phyloP scores from a whole-genome alignment of 306 rosid genomes.

The Medicago ruthenica region DNA sequence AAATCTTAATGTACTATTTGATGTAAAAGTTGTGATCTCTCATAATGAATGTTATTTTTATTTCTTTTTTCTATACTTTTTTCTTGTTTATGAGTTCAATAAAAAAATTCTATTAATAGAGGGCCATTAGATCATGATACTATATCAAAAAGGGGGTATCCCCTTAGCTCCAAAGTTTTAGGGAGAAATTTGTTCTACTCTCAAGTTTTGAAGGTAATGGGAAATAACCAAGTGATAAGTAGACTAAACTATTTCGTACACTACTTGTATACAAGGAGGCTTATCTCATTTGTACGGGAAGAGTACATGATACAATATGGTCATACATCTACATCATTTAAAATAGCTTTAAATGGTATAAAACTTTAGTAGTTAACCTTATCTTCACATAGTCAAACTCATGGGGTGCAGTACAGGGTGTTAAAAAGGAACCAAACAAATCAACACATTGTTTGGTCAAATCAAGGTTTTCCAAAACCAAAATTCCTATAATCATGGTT shows the following conservation, averaged over 20 bases:
- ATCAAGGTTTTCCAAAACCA: conserved; percentile 6
- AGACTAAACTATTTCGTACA: not conserved
- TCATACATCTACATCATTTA: conserved; percentile 1
- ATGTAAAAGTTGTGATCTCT: too few species aligned
- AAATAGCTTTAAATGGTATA: not conserved
- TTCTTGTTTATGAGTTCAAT: too few species aligned
- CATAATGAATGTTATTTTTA: too few species aligned
- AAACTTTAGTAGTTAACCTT: not conserved
- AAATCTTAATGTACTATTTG: too few species aligned
- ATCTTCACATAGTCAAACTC: not conserved
- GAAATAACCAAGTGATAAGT: not conserved
- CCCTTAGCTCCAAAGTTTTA: not conserved
- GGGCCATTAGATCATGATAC: not conserved
- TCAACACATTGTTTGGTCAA: conserved; percentile 15
- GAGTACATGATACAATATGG: not conserved
- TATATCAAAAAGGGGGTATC: not conserved
- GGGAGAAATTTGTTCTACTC: not conserved
- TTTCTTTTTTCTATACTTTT: too few species aligned
- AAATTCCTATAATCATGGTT: too few species aligned
- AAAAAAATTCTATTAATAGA: not conserved
- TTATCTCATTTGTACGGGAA: not conserved
- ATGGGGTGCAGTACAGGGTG: not conserved
- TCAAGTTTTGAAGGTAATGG: not conserved
- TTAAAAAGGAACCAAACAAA: not conserved
- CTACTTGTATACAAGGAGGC: not conserved